phyloP scores from a whole-genome alignment of 768 basidiomycete genomes.

The Pisolithus tinctorius region DNA sequence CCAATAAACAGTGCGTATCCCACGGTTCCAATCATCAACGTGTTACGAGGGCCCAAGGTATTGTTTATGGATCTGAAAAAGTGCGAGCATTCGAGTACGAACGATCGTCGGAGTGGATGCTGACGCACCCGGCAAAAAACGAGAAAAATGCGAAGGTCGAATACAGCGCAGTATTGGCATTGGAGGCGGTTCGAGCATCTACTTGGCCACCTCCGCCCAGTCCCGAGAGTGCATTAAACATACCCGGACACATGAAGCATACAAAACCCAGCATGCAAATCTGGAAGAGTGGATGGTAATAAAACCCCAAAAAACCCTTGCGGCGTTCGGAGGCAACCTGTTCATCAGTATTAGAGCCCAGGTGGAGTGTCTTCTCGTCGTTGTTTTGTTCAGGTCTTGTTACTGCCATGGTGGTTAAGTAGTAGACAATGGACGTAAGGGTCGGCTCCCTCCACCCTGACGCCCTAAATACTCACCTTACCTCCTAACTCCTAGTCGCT shows the following conservation, averaged over 20 bases:
- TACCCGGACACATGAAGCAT: slow-evolving; percentile 53
- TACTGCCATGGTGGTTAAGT: neutral
- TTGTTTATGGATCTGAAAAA: slow-evolving; percentile 66
- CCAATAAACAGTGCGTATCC: slow-evolving; percentile 77
- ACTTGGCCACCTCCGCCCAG: slow-evolving; percentile 76
- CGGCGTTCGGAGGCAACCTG: slow-evolving; percentile 38
- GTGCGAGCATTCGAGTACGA: neutral
- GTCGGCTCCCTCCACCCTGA: neutral
- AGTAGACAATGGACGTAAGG: neutral
- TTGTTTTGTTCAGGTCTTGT: neutral
- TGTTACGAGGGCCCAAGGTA: slow-evolving; percentile 66
- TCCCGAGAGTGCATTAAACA: slow-evolving; percentile 77
- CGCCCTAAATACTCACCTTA: neutral
- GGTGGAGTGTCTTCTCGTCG: neutral
- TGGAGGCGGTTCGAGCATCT: slow-evolving; percentile 57
- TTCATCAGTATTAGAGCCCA: neutral
- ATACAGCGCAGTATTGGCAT: slow-evolving; percentile 66
- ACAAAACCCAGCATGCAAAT: slow-evolving; percentile 62
- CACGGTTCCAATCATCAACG: slow-evolving; percentile 64
- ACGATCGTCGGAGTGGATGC: neutral
- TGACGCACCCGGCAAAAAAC: slow-evolving; percentile 64
- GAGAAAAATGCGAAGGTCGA: slow-evolving; percentile 53
- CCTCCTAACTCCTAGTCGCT: neutral
- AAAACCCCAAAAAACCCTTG: slow-evolving; percentile 46
- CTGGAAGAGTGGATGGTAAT: slow-evolving; percentile 43